Evolutionary conservation across 768 basidiomycete species (phyloP).

Genomic region (Cyathus striatus): DNA sequence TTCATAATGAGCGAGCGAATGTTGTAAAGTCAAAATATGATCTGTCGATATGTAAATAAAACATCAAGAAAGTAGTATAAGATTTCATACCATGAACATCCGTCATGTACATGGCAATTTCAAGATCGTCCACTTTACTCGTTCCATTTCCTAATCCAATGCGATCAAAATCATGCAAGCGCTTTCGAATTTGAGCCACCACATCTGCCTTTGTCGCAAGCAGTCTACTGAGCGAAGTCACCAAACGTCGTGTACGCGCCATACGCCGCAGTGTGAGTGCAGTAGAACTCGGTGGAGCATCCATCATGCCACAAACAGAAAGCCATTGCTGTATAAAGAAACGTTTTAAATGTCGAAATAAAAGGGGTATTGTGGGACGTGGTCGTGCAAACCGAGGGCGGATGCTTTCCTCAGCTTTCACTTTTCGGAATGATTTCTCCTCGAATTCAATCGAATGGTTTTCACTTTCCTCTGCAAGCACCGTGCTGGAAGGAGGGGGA

Average conservation of each 20-base stretch:
- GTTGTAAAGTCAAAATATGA: constrained; percentile 85
- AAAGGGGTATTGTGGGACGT: constrained; percentile 25
- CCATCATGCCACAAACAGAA: constrained; percentile 9
- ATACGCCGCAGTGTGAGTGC: constrained; percentile 65
- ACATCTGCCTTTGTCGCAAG: constrained; percentile 82
- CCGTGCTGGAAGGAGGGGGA: neutral
- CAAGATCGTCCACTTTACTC: constrained; percentile 47
- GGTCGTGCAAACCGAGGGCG: constrained; percentile 27
- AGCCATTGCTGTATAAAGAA: constrained; percentile 19
- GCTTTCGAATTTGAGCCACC: constrained; percentile 71
- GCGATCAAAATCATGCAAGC: constrained; percentile 43
- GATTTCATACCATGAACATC: constrained; percentile 76
- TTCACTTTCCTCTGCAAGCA: neutral
- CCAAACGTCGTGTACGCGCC: constrained; percentile 70
- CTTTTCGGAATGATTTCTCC: neutral
- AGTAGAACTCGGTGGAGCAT: constrained; percentile 23
- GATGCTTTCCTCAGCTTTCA: constrained; percentile 7
- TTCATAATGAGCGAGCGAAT: constrained; percentile 81
- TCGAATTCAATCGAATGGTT: neutral
- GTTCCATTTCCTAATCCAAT: constrained; percentile 28
- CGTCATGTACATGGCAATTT: constrained; percentile 83
- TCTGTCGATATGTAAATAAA: constrained; percentile 39
- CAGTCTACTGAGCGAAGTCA: constrained; percentile 72
- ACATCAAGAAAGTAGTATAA: neutral
- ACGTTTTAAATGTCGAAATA: constrained; percentile 31